These are phyloP conservation scores for Austroboletus eburneus DNA, from an alignment of 768 basidiomycete species.

Conservation along the genomic window DNA sequence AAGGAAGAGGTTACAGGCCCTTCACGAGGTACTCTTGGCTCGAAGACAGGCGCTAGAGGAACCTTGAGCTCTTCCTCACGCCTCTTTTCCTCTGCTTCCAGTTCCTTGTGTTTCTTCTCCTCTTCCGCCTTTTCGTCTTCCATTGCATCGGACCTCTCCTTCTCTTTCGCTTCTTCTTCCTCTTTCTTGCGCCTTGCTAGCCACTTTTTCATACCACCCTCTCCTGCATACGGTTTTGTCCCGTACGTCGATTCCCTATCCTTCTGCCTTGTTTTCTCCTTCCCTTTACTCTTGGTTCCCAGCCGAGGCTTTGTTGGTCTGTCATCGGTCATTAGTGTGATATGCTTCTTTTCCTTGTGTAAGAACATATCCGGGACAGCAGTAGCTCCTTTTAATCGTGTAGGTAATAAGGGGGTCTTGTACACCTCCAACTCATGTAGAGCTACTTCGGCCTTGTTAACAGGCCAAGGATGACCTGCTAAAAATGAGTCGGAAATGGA, in stretches of 20 bases:
- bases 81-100: constrained; percentile 15
- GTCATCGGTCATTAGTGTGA: constrained; percentile 61
- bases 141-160: constrained; percentile 32
- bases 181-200: constrained; percentile 60
- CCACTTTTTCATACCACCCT: constrained; percentile 75
- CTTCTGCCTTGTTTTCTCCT: constrained; percentile 35
- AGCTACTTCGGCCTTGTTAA: constrained; percentile 59
- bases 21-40: constrained; percentile 15
- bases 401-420: constrained; percentile 73
- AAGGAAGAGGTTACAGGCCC: constrained; percentile 45
- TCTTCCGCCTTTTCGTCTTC: constrained; percentile 32
- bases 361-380: constrained; percentile 62
- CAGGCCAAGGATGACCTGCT: constrained; percentile 31
- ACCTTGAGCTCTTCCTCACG: constrained; percentile 16
- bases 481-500: constrained; percentile 11
- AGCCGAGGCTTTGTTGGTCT: constrained; percentile 45
- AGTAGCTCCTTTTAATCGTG: constrained; percentile 41
- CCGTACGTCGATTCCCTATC: constrained; percentile 41
- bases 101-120: constrained; percentile 18
- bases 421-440: constrained; percentile 73
- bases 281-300: constrained; percentile 38
- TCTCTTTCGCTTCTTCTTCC: constrained; percentile 43
- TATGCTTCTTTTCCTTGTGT: constrained; percentile 39
- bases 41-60: constrained; percentile 18
- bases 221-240: constrained; percentile 75